phyloP scores from a whole-genome alignment of 441 rosid species.

The Adansonia rubrostipa region DNA sequence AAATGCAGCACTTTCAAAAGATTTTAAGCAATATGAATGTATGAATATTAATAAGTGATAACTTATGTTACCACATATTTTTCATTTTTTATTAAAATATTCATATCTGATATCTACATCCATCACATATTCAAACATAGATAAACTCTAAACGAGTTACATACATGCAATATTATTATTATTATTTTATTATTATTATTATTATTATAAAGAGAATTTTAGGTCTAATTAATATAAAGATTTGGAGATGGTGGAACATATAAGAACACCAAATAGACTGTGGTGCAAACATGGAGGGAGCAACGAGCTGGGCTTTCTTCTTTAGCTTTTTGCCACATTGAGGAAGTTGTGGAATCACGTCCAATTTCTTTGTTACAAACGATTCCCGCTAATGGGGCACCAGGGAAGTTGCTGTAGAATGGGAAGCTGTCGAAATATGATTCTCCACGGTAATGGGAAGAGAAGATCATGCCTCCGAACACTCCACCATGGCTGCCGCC shows the following conservation, averaged over 20 bases:
- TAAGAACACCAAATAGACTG: conserved; percentile 43
- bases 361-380: conserved; percentile 50
- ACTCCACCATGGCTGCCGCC: conserved; percentile 30
- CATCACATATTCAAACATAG: neutral
- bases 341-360: conserved; percentile 33
- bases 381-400: conserved; percentile 48
- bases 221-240: neutral
- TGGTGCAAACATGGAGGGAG: conserved; percentile 42
- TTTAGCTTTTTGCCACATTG: conserved; percentile 23
- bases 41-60: too few relatives aligned
- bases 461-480: conserved; percentile 58
- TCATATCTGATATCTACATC: too few relatives aligned
- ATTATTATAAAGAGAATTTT: neutral
- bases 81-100: too few relatives aligned
- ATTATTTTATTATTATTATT: neutral
- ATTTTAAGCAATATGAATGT: too few relatives aligned
- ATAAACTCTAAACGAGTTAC: neutral
- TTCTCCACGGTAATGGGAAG: conserved; percentile 40
- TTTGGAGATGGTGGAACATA: conserved; percentile 33
- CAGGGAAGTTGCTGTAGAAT: conserved; percentile 44
- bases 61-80: too few relatives aligned
- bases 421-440: conserved; percentile 40
- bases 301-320: conserved; percentile 32
- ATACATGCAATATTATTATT: neutral
- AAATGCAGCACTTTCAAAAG: too few relatives aligned